Evolutionary conservation across 2,329 filamentous ascomycete species (phyloP).

Genomic region (Aspergillus unguis): DNA sequence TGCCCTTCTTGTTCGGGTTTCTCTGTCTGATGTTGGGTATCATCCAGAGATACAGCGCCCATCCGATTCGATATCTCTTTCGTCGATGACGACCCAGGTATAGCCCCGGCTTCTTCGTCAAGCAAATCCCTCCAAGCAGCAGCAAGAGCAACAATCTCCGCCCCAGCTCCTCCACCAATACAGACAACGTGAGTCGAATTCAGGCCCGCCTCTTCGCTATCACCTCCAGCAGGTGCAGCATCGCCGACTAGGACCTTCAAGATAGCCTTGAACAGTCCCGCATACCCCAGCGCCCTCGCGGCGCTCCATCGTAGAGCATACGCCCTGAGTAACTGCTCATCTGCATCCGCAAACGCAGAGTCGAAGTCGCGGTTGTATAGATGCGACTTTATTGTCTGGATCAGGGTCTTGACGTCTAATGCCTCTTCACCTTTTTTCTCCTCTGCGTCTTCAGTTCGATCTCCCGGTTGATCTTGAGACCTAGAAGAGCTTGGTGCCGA

Average conservation of each 20-base stretch:
- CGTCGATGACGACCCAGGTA: not conserved
- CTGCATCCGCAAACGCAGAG: slow-evolving; percentile 65
- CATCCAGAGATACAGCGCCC: slow-evolving; percentile 6
- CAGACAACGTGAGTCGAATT: slow-evolving; percentile 47
- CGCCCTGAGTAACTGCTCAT: slow-evolving; percentile 66
- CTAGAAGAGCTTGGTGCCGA: slow-evolving; percentile 34
- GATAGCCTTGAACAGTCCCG: slow-evolving; percentile 51
- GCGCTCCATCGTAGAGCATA: slow-evolving; percentile 93
- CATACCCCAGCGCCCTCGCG: slow-evolving; percentile 76
- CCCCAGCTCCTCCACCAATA: slow-evolving; percentile 64
- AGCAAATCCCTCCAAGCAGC: slow-evolving; percentile 47
- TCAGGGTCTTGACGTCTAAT: slow-evolving; percentile 46
- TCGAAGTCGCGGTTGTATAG: slow-evolving; percentile 83
- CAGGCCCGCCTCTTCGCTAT: not conserved
- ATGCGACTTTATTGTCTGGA: slow-evolving; percentile 82
- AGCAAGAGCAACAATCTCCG: slow-evolving; percentile 63
- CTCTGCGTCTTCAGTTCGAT: not conserved
- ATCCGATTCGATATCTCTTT: slow-evolving; percentile 12
- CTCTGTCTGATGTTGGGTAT: not conserved
- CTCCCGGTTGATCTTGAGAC: not conserved
- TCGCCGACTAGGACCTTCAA: slow-evolving; percentile 23
- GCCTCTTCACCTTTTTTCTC: slow-evolving; percentile 1
- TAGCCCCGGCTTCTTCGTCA: slow-evolving; percentile 5
- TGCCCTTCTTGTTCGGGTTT: too few relatives aligned
- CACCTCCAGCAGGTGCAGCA: not conserved